Base-by-base conservation (phyloP, 1,284 basidiomycete genomes). In the Bondarzewia mesenterica region DNA sequence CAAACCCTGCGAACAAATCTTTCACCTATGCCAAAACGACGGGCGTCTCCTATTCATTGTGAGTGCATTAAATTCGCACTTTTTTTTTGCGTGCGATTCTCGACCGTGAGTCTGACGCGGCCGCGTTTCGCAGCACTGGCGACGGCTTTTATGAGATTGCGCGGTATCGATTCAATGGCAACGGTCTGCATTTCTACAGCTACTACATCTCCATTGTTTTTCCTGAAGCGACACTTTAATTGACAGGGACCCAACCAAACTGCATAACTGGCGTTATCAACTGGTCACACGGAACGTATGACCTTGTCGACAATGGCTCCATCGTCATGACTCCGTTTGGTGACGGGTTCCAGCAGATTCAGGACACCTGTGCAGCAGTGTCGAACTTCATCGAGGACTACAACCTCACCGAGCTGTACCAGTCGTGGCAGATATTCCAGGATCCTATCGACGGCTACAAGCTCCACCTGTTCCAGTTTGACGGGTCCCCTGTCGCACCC, bases 331-430 rank as follows among this genome's bases (percentile, higher is more conserved):
- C 60, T 2, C 87, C 91, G 2, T 77, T 88, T 54, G 75, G 72
- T 14, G 93, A 96, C 62, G 93, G 93, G 14, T 89, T 79, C 66
- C 89, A 94, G 63, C 91, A 93, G 69, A 78, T 95, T 42, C 91
- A 97, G 71, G 85, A 93, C 57, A 82, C 89, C 0, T 97, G 93
- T 60, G 86, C 85, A 1, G 86, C 90, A 4, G 71, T 77, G 5
- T 91, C 91, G 23, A 90, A 92, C 64, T 82, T 92, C 61, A 78
- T 94, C 59, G 82, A 91, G 59, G 68, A 73, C 50, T 94, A 91
- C 75, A 85, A 89, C 69, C 60, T 75, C 54, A 84, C 79, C 6
- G 80, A 84, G 58, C 59, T 75, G 38, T 79, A 77, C 64, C 50
- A 57, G 44, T 53, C 57, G 6, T 89, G 80, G 80, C 65, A 68